Percentiles rank a stretch among this genome's conserved stretches.
phyloP scores from a whole-genome alignment of 202 grass and related monocot species.

The Carex sylvatica region DNA sequence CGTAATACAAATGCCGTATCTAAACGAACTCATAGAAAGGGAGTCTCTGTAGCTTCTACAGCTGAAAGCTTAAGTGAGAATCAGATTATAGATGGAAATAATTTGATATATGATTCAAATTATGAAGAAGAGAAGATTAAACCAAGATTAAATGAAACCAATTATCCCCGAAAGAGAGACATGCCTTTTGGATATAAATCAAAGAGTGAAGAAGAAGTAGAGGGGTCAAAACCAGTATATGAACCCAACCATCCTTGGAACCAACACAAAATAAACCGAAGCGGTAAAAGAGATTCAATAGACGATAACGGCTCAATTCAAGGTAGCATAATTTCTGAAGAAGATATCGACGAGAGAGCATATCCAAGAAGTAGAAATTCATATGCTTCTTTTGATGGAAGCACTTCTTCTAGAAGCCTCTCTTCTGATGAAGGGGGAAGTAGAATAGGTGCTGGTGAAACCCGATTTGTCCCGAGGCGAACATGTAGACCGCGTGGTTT shows the following conservation, averaged over 20 bases:
- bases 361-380: constrained; percentile 23
- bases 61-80: not conserved
- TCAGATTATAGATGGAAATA: constrained; percentile 12
- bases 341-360: constrained; percentile 21
- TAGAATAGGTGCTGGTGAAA: not conserved
- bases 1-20: constrained; percentile 1
- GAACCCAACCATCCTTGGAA: not conserved
- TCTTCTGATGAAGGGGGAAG: constrained; percentile 30
- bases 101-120: not conserved
- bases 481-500: not conserved
- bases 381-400: constrained; percentile 31
- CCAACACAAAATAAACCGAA: not conserved
- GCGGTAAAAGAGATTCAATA: not conserved
- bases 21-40: not conserved
- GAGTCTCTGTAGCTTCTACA: not conserved
- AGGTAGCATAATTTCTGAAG: constrained; percentile 22
- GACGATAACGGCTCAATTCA: not conserved
- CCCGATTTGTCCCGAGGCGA: constrained; percentile 11
- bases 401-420: constrained; percentile 30
- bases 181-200: not conserved
- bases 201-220: not conserved
- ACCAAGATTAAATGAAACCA: not conserved
- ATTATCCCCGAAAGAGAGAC: not conserved
- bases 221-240: constrained; percentile 6
- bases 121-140: no score